A percentile compares a stretch with the other conserved stretches of the same genome.
Conservation (phyloP, 2,329 filamentous ascomycete species). For the Exserohilum rostratum region DNA sequence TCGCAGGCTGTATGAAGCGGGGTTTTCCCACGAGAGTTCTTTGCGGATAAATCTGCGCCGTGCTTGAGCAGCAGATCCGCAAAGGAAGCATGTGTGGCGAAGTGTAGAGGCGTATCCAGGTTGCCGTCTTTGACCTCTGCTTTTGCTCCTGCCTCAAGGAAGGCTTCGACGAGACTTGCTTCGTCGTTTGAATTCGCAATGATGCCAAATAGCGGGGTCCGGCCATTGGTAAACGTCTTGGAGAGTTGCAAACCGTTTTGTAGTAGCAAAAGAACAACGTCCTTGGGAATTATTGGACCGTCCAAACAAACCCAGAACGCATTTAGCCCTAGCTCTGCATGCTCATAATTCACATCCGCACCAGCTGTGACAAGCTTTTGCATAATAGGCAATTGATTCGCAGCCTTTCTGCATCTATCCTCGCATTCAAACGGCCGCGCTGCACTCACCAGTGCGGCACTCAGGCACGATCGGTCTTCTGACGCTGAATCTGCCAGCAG, state of each 20-base stretch:
- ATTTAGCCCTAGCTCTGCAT: background rate
- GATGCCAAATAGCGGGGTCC: background rate
- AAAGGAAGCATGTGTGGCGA: background rate
- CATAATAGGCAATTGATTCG: background rate
- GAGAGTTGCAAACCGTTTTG: background rate
- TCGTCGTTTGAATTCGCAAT: background rate
- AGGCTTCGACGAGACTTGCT: background rate
- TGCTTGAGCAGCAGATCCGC: background rate
- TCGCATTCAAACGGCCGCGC: background rate
- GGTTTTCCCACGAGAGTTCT: background rate
- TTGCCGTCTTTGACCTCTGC: background rate
- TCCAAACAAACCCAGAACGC: background rate
- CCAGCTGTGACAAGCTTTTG: conserved; percentile 2
- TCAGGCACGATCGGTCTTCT: background rate
- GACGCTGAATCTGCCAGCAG: background rate
- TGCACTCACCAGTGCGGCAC: background rate
- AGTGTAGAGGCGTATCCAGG: background rate
- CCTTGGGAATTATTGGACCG: background rate
- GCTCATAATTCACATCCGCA: conserved; percentile 1
- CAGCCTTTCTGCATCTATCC: background rate
- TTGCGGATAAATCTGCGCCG: background rate
- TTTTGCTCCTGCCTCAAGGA: conserved; percentile 1
- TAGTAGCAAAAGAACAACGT: background rate
- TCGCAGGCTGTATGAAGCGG: conserved; percentile 1
- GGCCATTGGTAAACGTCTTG: background rate